A percentile compares a stretch with the other conserved stretches of the same genome.
Conservation (phyloP, 163 green algal species). For the Scenedesmus sp. region DNA sequence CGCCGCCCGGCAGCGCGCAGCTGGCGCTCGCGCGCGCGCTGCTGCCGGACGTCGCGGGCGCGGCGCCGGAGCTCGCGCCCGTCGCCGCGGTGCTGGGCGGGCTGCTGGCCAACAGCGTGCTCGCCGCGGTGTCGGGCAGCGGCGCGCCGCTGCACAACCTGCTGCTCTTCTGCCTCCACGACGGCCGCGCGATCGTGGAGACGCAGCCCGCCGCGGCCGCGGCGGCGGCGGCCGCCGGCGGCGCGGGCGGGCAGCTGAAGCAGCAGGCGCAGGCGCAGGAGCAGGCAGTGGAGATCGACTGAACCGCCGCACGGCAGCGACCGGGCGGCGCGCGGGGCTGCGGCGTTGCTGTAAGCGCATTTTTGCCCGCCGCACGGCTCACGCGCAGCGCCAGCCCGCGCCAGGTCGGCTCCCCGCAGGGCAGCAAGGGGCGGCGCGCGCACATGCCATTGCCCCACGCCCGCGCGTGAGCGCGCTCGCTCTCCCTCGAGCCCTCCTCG, state of each 20-base stretch:
- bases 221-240: neutral
- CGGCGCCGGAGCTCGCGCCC: slow-evolving; percentile 57
- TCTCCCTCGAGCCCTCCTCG: too few relatives aligned
- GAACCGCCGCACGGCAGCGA: too few relatives aligned
- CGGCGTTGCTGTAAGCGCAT: too few relatives aligned
- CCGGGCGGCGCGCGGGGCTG: too few relatives aligned
- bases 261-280: neutral
- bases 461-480: too few relatives aligned
- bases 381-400: too few relatives aligned
- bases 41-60: neutral
- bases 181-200: slow-evolving; percentile 38
- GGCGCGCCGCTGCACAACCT: slow-evolving; percentile 81
- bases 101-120: slow-evolving; percentile 84
- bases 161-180: slow-evolving; percentile 69
- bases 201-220: slow-evolving; percentile 6
- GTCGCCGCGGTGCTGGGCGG: slow-evolving; percentile 82
- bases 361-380: too few relatives aligned
- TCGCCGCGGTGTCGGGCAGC: slow-evolving; percentile 79
- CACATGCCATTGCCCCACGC: too few relatives aligned
- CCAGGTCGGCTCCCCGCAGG: too few relatives aligned
- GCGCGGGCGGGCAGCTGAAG: neutral
- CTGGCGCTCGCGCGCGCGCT: slow-evolving; percentile 8
- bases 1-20: neutral
- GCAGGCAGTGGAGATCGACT: too few relatives aligned
- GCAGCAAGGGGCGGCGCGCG: too few relatives aligned